Evolutionary conservation across 1,284 basidiomycete species (phyloP).

Genomic region (Takashimella tepidaria): DNA sequence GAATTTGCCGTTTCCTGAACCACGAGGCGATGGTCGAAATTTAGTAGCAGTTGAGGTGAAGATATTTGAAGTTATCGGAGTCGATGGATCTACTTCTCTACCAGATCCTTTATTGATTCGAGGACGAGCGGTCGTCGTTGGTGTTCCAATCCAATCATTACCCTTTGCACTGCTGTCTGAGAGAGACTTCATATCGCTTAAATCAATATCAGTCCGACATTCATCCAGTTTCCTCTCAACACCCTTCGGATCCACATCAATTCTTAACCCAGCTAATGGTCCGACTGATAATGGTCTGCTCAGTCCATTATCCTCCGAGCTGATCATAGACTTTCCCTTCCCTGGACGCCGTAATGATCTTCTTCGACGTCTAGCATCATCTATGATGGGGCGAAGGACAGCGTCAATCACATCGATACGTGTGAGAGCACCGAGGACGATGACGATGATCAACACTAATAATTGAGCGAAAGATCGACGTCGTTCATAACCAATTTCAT

Average conservation of each 20-base stretch:
- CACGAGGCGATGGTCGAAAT: not conserved
- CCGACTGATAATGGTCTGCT: constrained; percentile 18
- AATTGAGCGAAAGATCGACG: constrained; percentile 40
- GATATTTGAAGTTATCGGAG: too few relatives aligned
- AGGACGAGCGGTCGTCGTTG: too few relatives aligned
- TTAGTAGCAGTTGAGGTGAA: not conserved
- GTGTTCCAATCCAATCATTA: too few relatives aligned
- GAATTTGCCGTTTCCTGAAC: not conserved
- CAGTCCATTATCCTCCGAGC: not conserved
- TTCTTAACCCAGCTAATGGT: constrained; percentile 32
- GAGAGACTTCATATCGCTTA: too few relatives aligned
- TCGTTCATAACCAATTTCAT: constrained; percentile 42
- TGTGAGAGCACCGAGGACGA: constrained; percentile 31
- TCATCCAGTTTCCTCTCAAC: too few relatives aligned
- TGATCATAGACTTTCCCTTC: constrained; percentile 4
- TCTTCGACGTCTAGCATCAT: constrained; percentile 23
- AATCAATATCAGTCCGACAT: too few relatives aligned
- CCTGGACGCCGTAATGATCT: constrained; percentile 9
- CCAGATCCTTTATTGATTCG: too few relatives aligned
- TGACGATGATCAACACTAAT: constrained; percentile 33
- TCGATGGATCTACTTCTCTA: too few relatives aligned
- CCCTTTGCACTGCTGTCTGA: too few relatives aligned
- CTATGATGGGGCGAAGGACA: constrained; percentile 31
- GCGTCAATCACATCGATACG: constrained; percentile 33
- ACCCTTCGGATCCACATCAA: constrained; percentile 27